Evolutionary conservation across 164 flowering plant species (phyloP), one percentile per base, ranked within the genome.

Genomic region (Umbilicus rupestris): DNA sequence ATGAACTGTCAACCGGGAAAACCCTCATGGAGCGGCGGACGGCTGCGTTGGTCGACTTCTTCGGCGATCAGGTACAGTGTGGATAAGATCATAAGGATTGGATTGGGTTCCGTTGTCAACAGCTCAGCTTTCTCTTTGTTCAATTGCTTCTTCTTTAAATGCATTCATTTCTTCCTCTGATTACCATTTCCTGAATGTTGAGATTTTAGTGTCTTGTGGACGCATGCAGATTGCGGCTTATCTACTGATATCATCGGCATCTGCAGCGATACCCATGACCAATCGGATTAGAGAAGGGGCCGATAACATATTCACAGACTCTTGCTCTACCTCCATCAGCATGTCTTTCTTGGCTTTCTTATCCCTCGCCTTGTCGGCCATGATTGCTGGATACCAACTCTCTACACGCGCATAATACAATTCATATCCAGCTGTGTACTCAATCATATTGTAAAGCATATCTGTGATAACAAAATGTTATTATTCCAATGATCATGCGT

Each of bases 21-120:
- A 41, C 63, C 14, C 0, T 78, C 24, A 14, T 90, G 29, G 33
- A 80, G 1, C 72, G 33, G 7, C 63, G 70, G 37, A 74, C 62
- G 3, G 64, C 76, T 7, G 72, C 69, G 11, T 41, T 73, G 31
- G 7, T 83, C 17, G 89, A 82, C 69, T 93, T 93, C 65, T 26
- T 75, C 11, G 98, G 94, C 0, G 97, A 93, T 80, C 98, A 93
- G 96, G 98, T 87, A 30, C 20, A 10, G 28, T 50, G 58, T 47
- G 20, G 52, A 47, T 47, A n/a, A n/a, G 52, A 47, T n/a, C n/a
- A n/a, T n/a, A n/a, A n/a, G n/a, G n/a, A n/a, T 47, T 5, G 7
- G 20, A 47, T 47, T 47, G 20, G 19, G 19, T 16, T 6, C 22
- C 37, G 37, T 35, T 35, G 4, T 35, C 37, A 35, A 35, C 37